A percentile compares a stretch with the other conserved stretches of the same genome.
Evolutionary conservation across 805 yeast genomes (phyloP).

Genomic region (Candida montana): DNA sequence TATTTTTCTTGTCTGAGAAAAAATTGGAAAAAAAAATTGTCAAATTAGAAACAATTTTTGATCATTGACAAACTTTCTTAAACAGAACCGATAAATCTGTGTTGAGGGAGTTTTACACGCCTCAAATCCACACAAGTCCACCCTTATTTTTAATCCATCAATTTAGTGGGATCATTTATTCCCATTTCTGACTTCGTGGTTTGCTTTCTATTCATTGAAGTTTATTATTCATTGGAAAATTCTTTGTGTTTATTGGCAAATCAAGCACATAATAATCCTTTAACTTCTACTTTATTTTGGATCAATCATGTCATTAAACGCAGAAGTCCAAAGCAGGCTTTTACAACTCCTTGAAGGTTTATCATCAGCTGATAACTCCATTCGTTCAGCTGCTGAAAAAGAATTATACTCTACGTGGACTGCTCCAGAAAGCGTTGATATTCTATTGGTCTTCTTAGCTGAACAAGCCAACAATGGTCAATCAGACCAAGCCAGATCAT

Average conservation of each 20-base stretch:
- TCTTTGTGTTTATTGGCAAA: no score
- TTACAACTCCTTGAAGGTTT: constrained; percentile 57
- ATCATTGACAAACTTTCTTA: no score
- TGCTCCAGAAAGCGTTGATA: constrained; percentile 56
- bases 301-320: constrained; percentile 44
- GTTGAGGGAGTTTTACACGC: no score
- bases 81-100: no score
- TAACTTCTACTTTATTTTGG: no score
- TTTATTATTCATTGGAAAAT: no score
- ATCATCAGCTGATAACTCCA: constrained; percentile 70
- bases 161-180: no score
- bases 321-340: constrained; percentile 52
- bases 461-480: constrained; percentile 66
- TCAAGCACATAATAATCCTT: no score
- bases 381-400: constrained; percentile 75
- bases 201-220: no score
- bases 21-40: neutral
- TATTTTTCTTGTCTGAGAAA: neutral
- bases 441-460: constrained; percentile 71
- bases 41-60: neutral
- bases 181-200: no score
- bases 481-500: constrained; percentile 56
- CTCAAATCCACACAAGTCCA: no score
- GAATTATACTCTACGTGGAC: constrained; percentile 75
- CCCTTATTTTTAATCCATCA: no score